Conservation (phyloP, 306 rosid genomes). For the Acmispon strigosus region DNA sequence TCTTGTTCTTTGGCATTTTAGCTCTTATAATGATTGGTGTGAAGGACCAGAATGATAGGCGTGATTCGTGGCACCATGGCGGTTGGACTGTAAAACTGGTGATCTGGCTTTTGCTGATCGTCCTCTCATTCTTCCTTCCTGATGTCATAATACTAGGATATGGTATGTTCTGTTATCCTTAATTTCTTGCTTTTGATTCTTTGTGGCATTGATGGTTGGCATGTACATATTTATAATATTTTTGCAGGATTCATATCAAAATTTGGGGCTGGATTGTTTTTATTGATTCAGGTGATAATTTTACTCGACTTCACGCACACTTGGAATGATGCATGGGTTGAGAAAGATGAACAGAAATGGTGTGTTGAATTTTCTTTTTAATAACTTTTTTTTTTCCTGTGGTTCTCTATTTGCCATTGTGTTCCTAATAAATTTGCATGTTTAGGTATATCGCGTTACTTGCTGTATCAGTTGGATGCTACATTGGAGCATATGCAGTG, state of each 20-base stretch:
- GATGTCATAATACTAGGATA: conserved; percentile 48
- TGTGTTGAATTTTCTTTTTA: conserved; percentile 22
- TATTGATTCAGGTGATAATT: conserved; percentile 85
- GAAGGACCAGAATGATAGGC: conserved; percentile 82
- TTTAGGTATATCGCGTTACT: conserved; percentile 91
- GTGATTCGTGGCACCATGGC: conserved; percentile 97
- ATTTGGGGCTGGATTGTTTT: conserved; percentile 91
- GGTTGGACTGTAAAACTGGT: conserved; percentile 81
- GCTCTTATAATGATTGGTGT: conserved; percentile 93
- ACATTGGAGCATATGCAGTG: conserved; percentile 60
- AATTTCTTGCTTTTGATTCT: not conserved
- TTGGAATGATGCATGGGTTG: conserved; percentile 98
- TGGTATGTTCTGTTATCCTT: conserved; percentile 41
- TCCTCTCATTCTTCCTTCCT: conserved; percentile 81
- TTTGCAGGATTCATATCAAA: conserved; percentile 65
- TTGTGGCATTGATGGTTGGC: not conserved
- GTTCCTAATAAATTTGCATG: conserved; percentile 20
- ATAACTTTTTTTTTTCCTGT: not conserved
- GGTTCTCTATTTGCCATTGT: conserved; percentile 10
- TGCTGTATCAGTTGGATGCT: conserved; percentile 72
- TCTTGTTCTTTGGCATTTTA: conserved; percentile 64
- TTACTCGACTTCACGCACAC: conserved; percentile 77
- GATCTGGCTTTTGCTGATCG: conserved; percentile 74
- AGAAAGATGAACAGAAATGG: conserved; percentile 94
- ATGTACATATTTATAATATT: not conserved